Conservation (phyloP, 2,329 filamentous ascomycete species). For the Fusarium keratoplasticum region DNA sequence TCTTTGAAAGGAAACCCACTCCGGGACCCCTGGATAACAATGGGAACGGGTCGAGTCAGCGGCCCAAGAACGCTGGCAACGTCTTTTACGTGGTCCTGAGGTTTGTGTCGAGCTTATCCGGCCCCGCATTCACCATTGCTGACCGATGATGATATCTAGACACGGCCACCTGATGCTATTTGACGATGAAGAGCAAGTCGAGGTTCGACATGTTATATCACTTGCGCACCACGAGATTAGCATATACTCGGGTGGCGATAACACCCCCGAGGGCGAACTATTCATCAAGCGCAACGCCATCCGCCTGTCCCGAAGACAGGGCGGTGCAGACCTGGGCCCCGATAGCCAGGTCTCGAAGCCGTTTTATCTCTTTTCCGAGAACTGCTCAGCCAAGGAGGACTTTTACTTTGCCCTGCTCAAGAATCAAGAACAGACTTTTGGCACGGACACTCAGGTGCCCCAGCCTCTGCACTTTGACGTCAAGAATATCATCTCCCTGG, state of each 20-base stretch:
- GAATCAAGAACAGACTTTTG: constrained; percentile 79
- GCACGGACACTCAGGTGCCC: constrained; percentile 67
- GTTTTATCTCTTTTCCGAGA: constrained; percentile 95
- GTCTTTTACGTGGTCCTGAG: constrained; percentile 93
- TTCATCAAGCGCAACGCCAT: constrained; percentile 96
- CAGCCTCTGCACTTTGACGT: constrained; percentile 82
- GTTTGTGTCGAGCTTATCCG: constrained; percentile 46
- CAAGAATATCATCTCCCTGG: constrained; percentile 87
- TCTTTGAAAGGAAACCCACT: constrained; percentile 83
- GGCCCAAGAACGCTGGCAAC: constrained; percentile 78
- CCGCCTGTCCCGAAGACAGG: constrained; percentile 75
- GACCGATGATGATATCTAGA: constrained; percentile 55
- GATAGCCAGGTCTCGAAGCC: constrained; percentile 76
- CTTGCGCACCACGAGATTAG: constrained; percentile 88
- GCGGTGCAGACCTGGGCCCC: constrained; percentile 64
- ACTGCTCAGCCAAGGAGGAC: constrained; percentile 96
- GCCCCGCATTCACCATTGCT: constrained; percentile 14
- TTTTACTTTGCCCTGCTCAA: constrained; percentile 94
- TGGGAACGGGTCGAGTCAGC: constrained; percentile 60
- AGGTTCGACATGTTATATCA: constrained; percentile 96
- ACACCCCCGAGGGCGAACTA: constrained; percentile 89
- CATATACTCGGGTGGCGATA: constrained; percentile 82
- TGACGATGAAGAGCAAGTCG: constrained; percentile 93
- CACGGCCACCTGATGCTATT: constrained; percentile 98
- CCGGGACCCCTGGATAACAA: constrained; percentile 61